These are phyloP conservation scores for Cetradonia linearis DNA, from an alignment of 495 filamentous ascomycete species.

Conservation along the genomic window DNA sequence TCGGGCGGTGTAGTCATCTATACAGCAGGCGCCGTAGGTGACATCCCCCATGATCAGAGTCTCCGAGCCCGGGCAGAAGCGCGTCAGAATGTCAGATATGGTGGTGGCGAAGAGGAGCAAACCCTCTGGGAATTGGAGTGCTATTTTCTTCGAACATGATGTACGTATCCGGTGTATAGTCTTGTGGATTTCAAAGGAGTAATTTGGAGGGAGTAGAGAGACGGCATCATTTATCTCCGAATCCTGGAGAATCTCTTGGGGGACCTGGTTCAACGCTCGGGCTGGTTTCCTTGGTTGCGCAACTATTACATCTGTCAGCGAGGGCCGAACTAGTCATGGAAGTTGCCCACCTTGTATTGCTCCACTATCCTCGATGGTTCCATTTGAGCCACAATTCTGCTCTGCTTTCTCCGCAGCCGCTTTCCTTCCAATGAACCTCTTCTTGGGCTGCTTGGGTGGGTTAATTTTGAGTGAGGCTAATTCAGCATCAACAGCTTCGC, in stretches of 20 bases:
- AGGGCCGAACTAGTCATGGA: neutral
- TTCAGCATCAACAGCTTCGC: slow-evolving; percentile 3
- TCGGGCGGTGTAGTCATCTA: slow-evolving; percentile 94
- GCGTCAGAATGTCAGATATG: slow-evolving; percentile 90
- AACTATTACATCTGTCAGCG: slow-evolving; percentile 28
- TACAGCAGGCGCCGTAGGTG: slow-evolving; percentile 97
- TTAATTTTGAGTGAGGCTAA: neutral
- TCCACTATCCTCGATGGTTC: slow-evolving; percentile 51
- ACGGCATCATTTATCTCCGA: slow-evolving; percentile 84
- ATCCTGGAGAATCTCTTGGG: slow-evolving; percentile 75
- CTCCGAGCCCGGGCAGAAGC: slow-evolving; percentile 83
- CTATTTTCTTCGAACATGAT: slow-evolving; percentile 64
- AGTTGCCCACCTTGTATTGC: slow-evolving; percentile 46
- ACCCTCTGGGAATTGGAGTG: slow-evolving; percentile 93
- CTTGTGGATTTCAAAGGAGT: slow-evolving; percentile 96
- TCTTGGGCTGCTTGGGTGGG: slow-evolving; percentile 50
- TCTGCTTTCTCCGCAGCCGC: slow-evolving; percentile 46
- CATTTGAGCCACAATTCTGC: slow-evolving; percentile 29
- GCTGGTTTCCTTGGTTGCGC: slow-evolving; percentile 56
- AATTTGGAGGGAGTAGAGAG: slow-evolving; percentile 77
- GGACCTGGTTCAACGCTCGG: slow-evolving; percentile 79
- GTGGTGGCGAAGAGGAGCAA: slow-evolving; percentile 94
- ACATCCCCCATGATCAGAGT: slow-evolving; percentile 99
- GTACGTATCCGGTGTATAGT: slow-evolving; percentile 89
- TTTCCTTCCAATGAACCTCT: slow-evolving; percentile 67